Evolutionary conservation across 345 rosid species (phyloP), one percentile per base, ranked within the genome.

Genomic region (Balakata baccata): DNA sequence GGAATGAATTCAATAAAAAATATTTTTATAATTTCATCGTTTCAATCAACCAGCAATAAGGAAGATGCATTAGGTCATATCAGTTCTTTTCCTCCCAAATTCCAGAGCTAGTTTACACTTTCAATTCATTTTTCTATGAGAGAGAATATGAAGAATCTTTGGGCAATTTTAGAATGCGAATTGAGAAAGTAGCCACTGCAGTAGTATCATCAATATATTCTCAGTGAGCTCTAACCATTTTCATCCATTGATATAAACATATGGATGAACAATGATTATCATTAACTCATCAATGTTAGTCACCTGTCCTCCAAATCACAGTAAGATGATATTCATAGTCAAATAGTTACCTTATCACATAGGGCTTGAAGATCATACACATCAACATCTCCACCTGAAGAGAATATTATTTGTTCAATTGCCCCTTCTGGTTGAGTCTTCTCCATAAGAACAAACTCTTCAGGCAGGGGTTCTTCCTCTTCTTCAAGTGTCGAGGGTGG

Each of bases 361-460:
- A 94, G 86, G 64, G 89, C 74, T 84, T 94, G 88, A 77, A 94
- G 97, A 84, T 94, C 97, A 87, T 90, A 89, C 16, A 94, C 77
- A 85, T 94, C 97, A 81, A 94, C 86, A 60, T 89, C 90, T 76
- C 95, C 98, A 62, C 95, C 97, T 0, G 94, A 92, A 64, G 97
- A 92, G 82, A 92, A 94, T 77, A 92, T 78, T 63, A 94, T 90
- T 73, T 89, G 89, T 79, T 94, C 98, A 65, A 84, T 71, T 70
- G 77, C 77, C 34, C 98, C 97, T 83, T 92, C 91, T 69, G 85
- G 66, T 22, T 80, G 79, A 74, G 86, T 77, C 47, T 83, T 90
- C 79, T 92, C 97, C 71, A 87, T 78, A 41, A 94, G 88, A 73
- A 90, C 86, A 79, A 94, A 86, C 66, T 94, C 97, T 74, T 87